Conservation (phyloP, 176 grass and related monocot species). For the Puya raimondii region DNA sequence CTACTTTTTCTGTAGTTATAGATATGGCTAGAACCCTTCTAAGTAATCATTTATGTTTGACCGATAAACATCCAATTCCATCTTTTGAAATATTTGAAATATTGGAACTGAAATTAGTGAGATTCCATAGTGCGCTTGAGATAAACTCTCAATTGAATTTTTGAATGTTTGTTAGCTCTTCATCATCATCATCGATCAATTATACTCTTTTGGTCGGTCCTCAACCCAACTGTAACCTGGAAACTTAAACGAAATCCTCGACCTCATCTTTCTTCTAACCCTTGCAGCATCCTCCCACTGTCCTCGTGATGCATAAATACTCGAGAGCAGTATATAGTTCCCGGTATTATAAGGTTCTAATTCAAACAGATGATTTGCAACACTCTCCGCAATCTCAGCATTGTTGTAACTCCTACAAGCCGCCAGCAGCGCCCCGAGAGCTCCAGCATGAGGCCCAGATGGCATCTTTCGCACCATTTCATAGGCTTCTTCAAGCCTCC, state of each 20-base stretch:
- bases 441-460: constrained; percentile 51
- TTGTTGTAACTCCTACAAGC: constrained; percentile 61
- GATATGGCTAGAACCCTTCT: no score
- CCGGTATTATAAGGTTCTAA: constrained; percentile 61
- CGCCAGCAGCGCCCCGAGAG: constrained; percentile 62
- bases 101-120: no score
- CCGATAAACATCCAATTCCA: no score
- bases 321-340: constrained; percentile 68
- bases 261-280: constrained; percentile 41
- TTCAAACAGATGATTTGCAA: constrained; percentile 56
- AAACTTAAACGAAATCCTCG: constrained; percentile 40
- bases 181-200: constrained; percentile 7
- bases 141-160: neutral
- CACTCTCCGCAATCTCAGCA: constrained; percentile 66
- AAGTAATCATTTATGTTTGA: no score
- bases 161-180: constrained; percentile 19
- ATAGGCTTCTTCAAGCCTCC: constrained; percentile 52
- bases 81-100: no score
- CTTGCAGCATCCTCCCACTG: constrained; percentile 58
- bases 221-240: constrained; percentile 63
- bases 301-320: constrained; percentile 61
- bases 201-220: constrained; percentile 20
- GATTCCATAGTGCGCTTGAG: no score
- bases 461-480: constrained; percentile 55
- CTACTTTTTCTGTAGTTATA: no score